Evolutionary conservation across 2,329 filamentous ascomycete species (phyloP).

Genomic region (Pestalotiopsis sp.): DNA sequence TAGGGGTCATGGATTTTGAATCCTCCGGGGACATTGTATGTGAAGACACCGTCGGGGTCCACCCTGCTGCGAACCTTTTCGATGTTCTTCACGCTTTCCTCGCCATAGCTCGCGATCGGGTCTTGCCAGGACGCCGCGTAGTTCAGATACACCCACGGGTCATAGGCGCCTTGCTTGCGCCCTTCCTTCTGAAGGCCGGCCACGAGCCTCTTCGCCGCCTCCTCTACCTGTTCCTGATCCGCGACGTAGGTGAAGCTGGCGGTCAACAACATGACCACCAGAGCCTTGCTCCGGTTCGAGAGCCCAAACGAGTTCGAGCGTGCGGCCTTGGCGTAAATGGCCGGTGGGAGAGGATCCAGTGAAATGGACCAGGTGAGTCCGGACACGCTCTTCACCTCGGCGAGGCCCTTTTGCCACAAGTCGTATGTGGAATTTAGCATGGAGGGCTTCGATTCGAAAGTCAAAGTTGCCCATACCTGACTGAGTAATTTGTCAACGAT

Average conservation of each 20-base stretch:
- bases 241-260: slow-evolving; percentile 9
- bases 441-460: background rate
- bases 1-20: slow-evolving; percentile 19
- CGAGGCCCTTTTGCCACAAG: slow-evolving; percentile 14
- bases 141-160: slow-evolving; percentile 22
- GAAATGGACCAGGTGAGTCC: slow-evolving; percentile 16
- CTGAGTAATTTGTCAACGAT: background rate
- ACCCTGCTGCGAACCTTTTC: slow-evolving; percentile 10
- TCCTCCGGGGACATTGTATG: slow-evolving; percentile 18
- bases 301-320: slow-evolving; percentile 16
- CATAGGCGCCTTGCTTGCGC: slow-evolving; percentile 16
- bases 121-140: slow-evolving; percentile 24
- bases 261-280: slow-evolving; percentile 12
- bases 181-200: slow-evolving; percentile 13
- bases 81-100: slow-evolving; percentile 16
- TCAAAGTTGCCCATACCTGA: slow-evolving; percentile 8
- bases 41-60: slow-evolving; percentile 21
- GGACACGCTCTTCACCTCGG: slow-evolving; percentile 6
- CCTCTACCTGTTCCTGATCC: slow-evolving; percentile 14
- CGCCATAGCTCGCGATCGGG: slow-evolving; percentile 22
- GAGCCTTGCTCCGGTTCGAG: slow-evolving; percentile 4
- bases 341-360: slow-evolving; percentile 21
- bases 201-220: slow-evolving; percentile 12
- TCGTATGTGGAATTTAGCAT: slow-evolving; percentile 14
- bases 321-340: slow-evolving; percentile 16